Conservation (phyloP, 2,329 filamentous ascomycete species). For the Diaporthe sp. region DNA sequence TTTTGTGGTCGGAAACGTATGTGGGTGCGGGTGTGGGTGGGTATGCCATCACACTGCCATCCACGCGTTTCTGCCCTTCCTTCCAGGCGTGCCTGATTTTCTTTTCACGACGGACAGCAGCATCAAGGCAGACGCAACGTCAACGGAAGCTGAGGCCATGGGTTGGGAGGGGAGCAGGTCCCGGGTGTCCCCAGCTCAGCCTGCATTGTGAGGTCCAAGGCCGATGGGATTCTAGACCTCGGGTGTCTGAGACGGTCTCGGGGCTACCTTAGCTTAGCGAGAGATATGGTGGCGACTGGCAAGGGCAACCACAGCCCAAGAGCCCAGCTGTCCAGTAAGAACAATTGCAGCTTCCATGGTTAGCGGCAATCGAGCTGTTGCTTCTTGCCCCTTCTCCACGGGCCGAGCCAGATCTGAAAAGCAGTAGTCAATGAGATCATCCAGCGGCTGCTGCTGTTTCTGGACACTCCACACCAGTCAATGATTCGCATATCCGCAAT, state of each 20-base stretch:
- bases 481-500: conserved; percentile 21
- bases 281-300: conserved; percentile 10
- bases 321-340: neutral
- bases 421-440: conserved; percentile 32
- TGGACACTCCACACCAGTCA: neutral
- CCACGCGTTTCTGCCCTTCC: neutral
- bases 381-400: neutral
- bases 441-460: neutral
- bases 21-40: neutral
- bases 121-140: neutral
- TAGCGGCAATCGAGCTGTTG: conserved; percentile 10
- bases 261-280: conserved; percentile 23
- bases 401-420: neutral
- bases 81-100: neutral
- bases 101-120: neutral
- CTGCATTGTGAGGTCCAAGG: neutral
- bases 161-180: neutral
- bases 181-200: neutral
- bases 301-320: neutral
- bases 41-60: neutral
- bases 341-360: neutral
- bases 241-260: conserved; percentile 11
- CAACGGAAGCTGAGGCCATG: too few species aligned
- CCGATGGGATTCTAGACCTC: conserved; percentile 22
- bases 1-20: neutral